Base-by-base conservation (phyloP, 441 rosid species). In the Populus tomentosa region DNA sequence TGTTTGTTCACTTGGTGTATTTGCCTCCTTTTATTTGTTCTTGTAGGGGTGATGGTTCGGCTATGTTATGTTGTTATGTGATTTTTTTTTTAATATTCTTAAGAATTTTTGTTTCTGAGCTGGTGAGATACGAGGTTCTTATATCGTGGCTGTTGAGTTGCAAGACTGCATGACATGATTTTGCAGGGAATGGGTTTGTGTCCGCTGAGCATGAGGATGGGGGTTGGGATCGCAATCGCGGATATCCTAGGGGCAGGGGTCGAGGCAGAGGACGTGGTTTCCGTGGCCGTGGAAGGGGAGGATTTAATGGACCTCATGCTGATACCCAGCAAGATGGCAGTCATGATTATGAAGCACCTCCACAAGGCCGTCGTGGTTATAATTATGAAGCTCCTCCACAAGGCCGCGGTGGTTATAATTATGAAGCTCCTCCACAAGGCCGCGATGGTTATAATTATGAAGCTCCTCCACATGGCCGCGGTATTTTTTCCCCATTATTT, bases 281-380 rank as follows among this genome's bases (percentile, higher is more conserved):
- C 85, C 90, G 96, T 68, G 92, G 98, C 78, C 92, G 92, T 40
- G 94, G 94, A 70, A 87, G 98, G 75, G 97, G 94, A 78, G 94
- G 94, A 67, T 90, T 82, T 71, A 84, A 85, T 85, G 92, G 92
- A 65, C 89, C 81, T 75, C 86, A 72, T 78, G 76, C 74, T 82
- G 93, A 91, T 79, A 76, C 74, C 75, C 94, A 83, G 77, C 94
- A 92, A 78, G 95, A 92, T 76, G 92, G 91, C 32, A 62, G 40
- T 6, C 4, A 30, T 30, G 3, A 30, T 3, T 30, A 30, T 30
- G 32, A 30, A 30, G 32, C 4, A 3, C 32, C 32, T 30, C 32
- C 32, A 30, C 32, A 30, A 30, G 30, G 30, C 30, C 30, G 30
- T 3, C 4, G 30, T 28, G 70, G 40, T 6, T 28, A 28, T 28